Conservation (phyloP, 345 rosid species). For the Isatis tinctoria region DNA sequence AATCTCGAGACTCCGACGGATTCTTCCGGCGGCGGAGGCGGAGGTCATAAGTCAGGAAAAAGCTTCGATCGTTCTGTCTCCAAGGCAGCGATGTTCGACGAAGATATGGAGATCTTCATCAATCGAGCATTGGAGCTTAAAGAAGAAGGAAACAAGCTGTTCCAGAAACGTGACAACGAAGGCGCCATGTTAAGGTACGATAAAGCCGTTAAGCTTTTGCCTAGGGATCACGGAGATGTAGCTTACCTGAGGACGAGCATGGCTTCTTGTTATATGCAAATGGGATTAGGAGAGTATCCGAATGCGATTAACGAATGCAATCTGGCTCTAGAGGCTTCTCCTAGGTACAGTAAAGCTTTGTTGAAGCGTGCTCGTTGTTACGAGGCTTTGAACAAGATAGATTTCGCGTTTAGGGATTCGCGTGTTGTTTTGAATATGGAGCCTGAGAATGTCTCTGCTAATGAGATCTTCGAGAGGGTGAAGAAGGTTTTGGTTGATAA, state of each 20-base stretch:
- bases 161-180: slow-evolving; percentile 79
- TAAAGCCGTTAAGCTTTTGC: slow-evolving; percentile 85
- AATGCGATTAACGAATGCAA: slow-evolving; percentile 86
- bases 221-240: slow-evolving; percentile 67
- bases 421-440: slow-evolving; percentile 65
- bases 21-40: slow-evolving; percentile 25
- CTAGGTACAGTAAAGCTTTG: slow-evolving; percentile 78
- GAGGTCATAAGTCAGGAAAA: slow-evolving; percentile 41
- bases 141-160: slow-evolving; percentile 87
- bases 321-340: slow-evolving; percentile 73
- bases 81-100: slow-evolving; percentile 62
- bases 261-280: slow-evolving; percentile 94
- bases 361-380: slow-evolving; percentile 86
- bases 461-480: slow-evolving; percentile 65
- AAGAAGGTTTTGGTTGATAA: slow-evolving; percentile 56
- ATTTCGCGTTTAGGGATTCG: slow-evolving; percentile 86
- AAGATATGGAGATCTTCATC: slow-evolving; percentile 83
- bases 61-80: slow-evolving; percentile 46
- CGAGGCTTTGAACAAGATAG: slow-evolving; percentile 73
- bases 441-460: slow-evolving; percentile 63
- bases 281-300: slow-evolving; percentile 94
- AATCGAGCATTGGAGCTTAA: slow-evolving; percentile 86
- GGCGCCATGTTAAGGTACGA: slow-evolving; percentile 89
- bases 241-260: slow-evolving; percentile 73
- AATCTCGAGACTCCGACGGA: slow-evolving; percentile 32